These are phyloP conservation scores for Aphelidium insulamus DNA, from an alignment of 371 early-diverging fungal species.

Conservation along the genomic window DNA sequence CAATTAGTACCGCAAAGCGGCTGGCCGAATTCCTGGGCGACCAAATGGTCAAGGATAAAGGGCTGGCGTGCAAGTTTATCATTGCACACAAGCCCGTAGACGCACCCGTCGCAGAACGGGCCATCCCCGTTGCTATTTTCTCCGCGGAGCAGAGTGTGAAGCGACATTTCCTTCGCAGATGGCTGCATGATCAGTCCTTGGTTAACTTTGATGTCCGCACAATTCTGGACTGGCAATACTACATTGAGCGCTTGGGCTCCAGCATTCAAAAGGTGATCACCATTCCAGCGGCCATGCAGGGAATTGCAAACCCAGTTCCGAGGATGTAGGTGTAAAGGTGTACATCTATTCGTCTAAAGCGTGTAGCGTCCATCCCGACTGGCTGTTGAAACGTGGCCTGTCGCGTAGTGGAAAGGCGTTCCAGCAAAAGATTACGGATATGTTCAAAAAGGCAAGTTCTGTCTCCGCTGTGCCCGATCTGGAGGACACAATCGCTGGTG, in stretches of 20 bases:
- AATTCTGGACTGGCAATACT: constrained; percentile 98
- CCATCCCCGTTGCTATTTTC: constrained; percentile 93
- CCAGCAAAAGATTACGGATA: constrained; percentile 68
- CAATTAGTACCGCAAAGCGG: constrained; percentile 86
- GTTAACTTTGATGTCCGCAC: constrained; percentile 57
- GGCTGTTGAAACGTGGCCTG: constrained; percentile 63
- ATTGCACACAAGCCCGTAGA: constrained; percentile 73
- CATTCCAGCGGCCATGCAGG: constrained; percentile 97
- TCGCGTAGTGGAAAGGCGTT: constrained; percentile 43
- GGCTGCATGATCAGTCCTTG: constrained; percentile 61
- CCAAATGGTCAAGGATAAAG: constrained; percentile 93
- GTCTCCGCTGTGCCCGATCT: constrained; percentile 21
- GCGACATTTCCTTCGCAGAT: constrained; percentile 73
- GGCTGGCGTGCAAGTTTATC: constrained; percentile 91
- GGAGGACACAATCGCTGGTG: too few species aligned
- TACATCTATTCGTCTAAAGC: too few species aligned
- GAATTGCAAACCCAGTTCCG: constrained; percentile 78
- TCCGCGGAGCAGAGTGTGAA: constrained; percentile 53
- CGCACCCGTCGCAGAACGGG: constrained; percentile 82
- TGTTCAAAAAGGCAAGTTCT: constrained; percentile 27
- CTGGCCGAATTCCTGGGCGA: constrained; percentile 96
- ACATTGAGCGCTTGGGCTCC: constrained; percentile 83
- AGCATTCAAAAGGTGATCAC: constrained; percentile 95
- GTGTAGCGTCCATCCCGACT: constrained; percentile 85
- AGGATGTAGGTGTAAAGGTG: too few species aligned